These are phyloP conservation scores for Leishmania tropica DNA, from an alignment of 208 protist genomes.

Conservation along the genomic window DNA sequence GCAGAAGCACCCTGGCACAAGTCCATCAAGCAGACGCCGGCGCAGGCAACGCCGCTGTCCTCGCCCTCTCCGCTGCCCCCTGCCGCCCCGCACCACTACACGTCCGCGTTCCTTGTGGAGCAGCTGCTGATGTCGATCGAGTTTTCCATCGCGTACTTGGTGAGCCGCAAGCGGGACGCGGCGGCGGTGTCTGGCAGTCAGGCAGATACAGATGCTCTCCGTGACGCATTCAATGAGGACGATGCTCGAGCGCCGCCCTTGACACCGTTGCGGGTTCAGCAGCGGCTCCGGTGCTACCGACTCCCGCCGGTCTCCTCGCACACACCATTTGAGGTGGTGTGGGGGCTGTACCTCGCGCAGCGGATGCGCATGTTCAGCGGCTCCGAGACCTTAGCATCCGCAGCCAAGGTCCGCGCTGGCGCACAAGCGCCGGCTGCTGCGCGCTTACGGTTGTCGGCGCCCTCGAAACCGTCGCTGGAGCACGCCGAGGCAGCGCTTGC, in stretches of 20 bases:
- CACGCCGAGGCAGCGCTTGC: neutral
- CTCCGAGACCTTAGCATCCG: neutral
- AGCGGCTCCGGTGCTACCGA: slow-evolving; percentile 3
- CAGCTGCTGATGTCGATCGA: slow-evolving; percentile 27
- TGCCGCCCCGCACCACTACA: slow-evolving; percentile 1
- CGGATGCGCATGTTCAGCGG: neutral
- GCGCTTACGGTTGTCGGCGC: neutral
- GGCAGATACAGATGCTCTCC: neutral
- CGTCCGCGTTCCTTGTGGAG: slow-evolving; percentile 11
- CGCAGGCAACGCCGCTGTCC: neutral
- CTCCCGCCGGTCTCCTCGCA: neutral
- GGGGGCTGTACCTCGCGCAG: slow-evolving; percentile 17
- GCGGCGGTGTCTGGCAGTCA: neutral
- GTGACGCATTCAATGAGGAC: neutral
- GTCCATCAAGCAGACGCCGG: neutral
- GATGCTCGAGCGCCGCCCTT: neutral
- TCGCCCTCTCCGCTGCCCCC: neutral
- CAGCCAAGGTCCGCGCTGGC: neutral
- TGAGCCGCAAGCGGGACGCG: neutral
- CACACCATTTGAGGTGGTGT: slow-evolving; percentile 9
- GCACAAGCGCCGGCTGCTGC: neutral
- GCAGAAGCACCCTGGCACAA: neutral
- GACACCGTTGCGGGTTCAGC: slow-evolving; percentile 2
- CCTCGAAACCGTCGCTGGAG: neutral
- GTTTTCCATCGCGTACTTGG: slow-evolving; percentile 22